Conservation (phyloP, 345 rosid genomes). For the Combretum micranthum region DNA sequence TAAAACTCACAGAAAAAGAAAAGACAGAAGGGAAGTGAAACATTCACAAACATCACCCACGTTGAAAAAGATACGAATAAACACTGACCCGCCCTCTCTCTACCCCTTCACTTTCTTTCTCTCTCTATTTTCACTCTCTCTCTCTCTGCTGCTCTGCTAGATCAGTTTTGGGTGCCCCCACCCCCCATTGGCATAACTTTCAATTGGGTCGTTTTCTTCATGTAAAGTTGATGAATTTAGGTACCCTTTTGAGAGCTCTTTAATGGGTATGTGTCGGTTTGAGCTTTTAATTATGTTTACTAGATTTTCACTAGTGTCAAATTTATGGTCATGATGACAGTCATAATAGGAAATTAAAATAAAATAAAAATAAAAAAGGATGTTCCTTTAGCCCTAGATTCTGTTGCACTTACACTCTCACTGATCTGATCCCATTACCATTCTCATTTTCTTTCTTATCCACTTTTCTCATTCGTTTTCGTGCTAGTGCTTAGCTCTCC, state of each 20-base stretch:
- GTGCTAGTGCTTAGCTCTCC: too few relatives aligned
- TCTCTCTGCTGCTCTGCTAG: background rate
- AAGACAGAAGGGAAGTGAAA: background rate
- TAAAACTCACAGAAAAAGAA: background rate
- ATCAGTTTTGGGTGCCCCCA: too few relatives aligned
- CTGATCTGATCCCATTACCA: too few relatives aligned
- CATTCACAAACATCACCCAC: background rate
- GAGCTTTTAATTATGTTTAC: background rate
- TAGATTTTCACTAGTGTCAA: background rate
- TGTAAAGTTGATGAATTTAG: too few relatives aligned
- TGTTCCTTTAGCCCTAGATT: too few relatives aligned
- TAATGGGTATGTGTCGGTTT: background rate
- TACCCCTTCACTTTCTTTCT: background rate
- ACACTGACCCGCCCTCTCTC: slow-evolving; percentile 4
- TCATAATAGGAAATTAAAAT: too few relatives aligned
- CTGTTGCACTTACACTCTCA: too few relatives aligned
- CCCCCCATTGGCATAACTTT: too few relatives aligned
- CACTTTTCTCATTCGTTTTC: too few relatives aligned
- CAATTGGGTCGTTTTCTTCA: too few relatives aligned
- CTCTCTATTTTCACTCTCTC: background rate
- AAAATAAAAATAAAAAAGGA: too few relatives aligned
- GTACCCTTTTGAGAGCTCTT: background rate
- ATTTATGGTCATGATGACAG: background rate
- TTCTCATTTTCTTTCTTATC: too few relatives aligned
- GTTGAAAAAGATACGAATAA: slow-evolving; percentile 18